These are phyloP conservation scores for Phytophthora palmivora DNA, from an alignment of 352 stramenopile species.

Conservation along the genomic window DNA sequence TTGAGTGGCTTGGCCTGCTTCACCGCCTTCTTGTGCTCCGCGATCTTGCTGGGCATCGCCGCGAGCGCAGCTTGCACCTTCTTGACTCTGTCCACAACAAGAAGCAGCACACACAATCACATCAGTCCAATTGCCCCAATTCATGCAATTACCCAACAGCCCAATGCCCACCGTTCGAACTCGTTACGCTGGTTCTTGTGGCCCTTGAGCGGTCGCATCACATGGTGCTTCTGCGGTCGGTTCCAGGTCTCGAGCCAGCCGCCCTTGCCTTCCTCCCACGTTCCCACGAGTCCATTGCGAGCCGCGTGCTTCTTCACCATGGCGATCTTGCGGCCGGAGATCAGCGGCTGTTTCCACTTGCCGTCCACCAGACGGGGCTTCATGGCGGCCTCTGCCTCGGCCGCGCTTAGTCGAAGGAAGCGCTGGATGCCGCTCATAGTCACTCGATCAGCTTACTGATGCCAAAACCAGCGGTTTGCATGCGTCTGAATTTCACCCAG, in stretches of 20 bases:
- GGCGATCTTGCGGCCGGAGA: slow-evolving; percentile 82
- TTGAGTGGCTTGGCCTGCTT: slow-evolving; percentile 86
- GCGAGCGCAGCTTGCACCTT: slow-evolving; percentile 85
- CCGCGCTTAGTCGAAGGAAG: slow-evolving; percentile 78
- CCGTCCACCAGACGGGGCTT: slow-evolving; percentile 80
- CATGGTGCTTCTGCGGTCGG: slow-evolving; percentile 82
- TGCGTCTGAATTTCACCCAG: slow-evolving; percentile 38
- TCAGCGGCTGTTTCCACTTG: slow-evolving; percentile 87
- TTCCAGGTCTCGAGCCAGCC: slow-evolving; percentile 86
- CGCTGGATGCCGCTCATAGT: slow-evolving; percentile 57
- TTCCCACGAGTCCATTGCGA: slow-evolving; percentile 72
- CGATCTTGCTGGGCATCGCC: slow-evolving; percentile 88
- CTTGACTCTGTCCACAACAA: slow-evolving; percentile 60
- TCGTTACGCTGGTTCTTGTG: slow-evolving; percentile 84
- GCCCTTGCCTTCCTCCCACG: slow-evolving; percentile 82
- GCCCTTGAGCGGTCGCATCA: slow-evolving; percentile 86
- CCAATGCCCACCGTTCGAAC: slow-evolving; percentile 71
- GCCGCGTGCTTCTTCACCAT: slow-evolving; percentile 86
- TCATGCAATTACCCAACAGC: neutral
- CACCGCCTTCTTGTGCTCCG: slow-evolving; percentile 86
- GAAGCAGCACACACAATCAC: neutral
- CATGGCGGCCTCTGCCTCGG: slow-evolving; percentile 80
- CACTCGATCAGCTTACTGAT: slow-evolving; percentile 19
- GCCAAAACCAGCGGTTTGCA: slow-evolving; percentile 27
- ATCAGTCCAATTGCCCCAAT: slow-evolving; percentile 4